Evolutionary conservation across 768 basidiomycete genomes (phyloP).

Genomic region (Sporobolomyces roseus): DNA sequence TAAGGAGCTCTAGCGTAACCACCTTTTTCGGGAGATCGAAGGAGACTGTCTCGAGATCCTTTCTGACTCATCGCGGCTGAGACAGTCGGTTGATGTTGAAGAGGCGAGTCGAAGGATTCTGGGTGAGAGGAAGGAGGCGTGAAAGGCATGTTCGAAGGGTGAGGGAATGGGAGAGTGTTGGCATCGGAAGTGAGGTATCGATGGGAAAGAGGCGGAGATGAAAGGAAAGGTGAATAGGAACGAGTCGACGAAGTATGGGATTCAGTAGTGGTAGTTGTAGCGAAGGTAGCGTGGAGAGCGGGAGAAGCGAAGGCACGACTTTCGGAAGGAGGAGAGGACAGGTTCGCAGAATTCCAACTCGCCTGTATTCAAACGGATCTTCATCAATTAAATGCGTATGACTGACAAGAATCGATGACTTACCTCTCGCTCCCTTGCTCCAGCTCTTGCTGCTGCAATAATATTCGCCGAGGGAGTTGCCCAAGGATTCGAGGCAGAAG

Average conservation of each 20-base stretch:
- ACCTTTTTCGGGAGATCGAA: not conserved
- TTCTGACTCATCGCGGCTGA: no score
- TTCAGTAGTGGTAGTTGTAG: not conserved
- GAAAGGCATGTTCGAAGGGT: constrained; percentile 8
- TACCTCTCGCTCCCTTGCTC: constrained; percentile 25
- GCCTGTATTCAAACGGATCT: constrained; percentile 11
- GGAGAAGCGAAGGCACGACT: not conserved
- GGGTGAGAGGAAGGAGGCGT: constrained; percentile 3
- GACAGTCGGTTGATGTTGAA: no score
- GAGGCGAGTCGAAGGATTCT: constrained; percentile 1
- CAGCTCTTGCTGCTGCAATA: not conserved
- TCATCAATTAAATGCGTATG: no score
- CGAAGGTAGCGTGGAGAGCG: not conserved
- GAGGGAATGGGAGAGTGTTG: not conserved
- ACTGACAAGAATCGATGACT: not conserved
- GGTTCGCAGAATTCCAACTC: constrained; percentile 29
- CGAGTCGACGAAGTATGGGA: not conserved
- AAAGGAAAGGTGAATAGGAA: constrained; percentile 3
- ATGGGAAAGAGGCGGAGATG: not conserved
- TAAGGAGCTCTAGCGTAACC: not conserved
- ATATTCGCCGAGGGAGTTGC: not conserved
- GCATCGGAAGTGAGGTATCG: not conserved
- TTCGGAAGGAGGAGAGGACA: not conserved
- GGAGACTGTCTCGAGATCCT: no score
- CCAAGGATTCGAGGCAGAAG: constrained; percentile 9